phyloP scores from a whole-genome alignment of 2,329 filamentous ascomycete genomes.

The Graphilbum ipis-grandicollis region DNA sequence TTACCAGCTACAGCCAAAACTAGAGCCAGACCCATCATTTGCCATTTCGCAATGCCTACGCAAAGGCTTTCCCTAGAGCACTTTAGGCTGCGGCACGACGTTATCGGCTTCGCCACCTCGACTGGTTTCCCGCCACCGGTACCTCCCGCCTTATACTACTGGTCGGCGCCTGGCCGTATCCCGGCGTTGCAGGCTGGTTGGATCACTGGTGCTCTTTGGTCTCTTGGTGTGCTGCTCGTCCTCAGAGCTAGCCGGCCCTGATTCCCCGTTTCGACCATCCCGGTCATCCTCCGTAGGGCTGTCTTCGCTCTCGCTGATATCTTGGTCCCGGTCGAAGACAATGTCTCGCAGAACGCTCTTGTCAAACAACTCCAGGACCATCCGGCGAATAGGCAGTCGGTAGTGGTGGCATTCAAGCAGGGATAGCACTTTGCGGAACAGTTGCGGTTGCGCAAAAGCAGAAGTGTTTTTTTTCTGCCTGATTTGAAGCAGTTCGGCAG shows the following conservation, averaged over 20 bases:
- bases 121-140: no score
- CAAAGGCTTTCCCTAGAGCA: no score
- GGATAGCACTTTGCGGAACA: slow-evolving; percentile 75
- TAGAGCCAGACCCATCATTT: no score
- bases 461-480: slow-evolving; percentile 57
- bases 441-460: slow-evolving; percentile 55
- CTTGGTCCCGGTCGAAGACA: slow-evolving; percentile 50
- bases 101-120: no score
- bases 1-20: no score
- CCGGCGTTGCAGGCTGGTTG: slow-evolving; percentile 14
- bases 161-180: slow-evolving; percentile 4
- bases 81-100: no score
- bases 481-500: slow-evolving; percentile 64
- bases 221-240: slow-evolving; percentile 37
- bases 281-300: slow-evolving; percentile 1
- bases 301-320: slow-evolving; percentile 9
- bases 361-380: slow-evolving; percentile 89
- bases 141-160: not conserved
- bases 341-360: slow-evolving; percentile 72
- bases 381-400: slow-evolving; percentile 67
- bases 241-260: slow-evolving; percentile 21
- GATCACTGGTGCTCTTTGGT: slow-evolving; percentile 32
- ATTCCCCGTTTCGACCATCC: slow-evolving; percentile 9
- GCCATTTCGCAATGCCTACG: no score
- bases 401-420: slow-evolving; percentile 83